Evolutionary conservation across 2,329 filamentous ascomycete genomes (phyloP), one percentile per base, ranked within the genome.

Genomic region (Pseudogymnoascus sp.): DNA sequence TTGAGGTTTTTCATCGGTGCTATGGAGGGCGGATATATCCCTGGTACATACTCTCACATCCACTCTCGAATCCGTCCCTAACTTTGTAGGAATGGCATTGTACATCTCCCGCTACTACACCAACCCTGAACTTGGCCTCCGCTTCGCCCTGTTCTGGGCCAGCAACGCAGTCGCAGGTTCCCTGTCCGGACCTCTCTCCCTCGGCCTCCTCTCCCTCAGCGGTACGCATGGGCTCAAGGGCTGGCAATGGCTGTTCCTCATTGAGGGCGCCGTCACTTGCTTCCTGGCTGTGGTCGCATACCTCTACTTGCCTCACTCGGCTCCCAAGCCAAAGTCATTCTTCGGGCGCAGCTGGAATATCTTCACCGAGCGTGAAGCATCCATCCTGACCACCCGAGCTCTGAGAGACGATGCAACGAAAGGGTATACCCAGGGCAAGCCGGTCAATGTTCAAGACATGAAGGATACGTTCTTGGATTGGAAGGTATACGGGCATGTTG

Each of bases 81-180:
- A 50, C 43, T 28, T 28, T 50, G 14, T 28, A 33, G 26, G 46
- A 56, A 61, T 63, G 53, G 53, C 53, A n/a, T 62, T 72, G 5
- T 72, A 70, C 41, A 68, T 72, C 26, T 68, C 68, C 2, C 66
- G 67, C 5, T 71, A 66, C 60, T 72, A 72, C 63, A 72, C 66
- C 8, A 68, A 69, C 40, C 63, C 67, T 26, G 69, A 72, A 35
- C 66, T 72, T 22, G 62, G 53, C 56, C 62, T 63, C 24, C 53
- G 62, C 31, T 63, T 61, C 33, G 62, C 62, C 38, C 19, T 56
- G 7, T 63, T 63, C 28, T 63, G 62, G 62, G 46, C 62, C 12
- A 61, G 53, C 22, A 63, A 63, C 28, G 38, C 53, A 14, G 24
- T 63, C 37, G 62, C 62, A 10, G 62, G 62, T 31, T 38, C 37